These are phyloP conservation scores for Fremontodendron californicum DNA, from an alignment of 345 rosid species.

Conservation along the genomic window DNA sequence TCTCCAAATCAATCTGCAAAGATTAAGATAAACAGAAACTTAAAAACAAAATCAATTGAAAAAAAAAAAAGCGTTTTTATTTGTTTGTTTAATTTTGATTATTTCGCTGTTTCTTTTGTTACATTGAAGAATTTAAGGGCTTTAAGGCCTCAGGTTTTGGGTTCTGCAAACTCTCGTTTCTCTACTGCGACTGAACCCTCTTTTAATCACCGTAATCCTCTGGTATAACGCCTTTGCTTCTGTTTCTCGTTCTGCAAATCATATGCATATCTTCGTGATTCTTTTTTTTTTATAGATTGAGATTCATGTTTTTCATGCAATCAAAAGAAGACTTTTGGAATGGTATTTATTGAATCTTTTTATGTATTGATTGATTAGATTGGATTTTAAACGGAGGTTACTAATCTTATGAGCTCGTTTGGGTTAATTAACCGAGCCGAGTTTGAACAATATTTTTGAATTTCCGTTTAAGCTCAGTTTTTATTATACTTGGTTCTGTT, in stretches of 20 bases:
- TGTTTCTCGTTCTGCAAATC: too few relatives aligned
- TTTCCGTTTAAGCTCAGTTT: too few relatives aligned
- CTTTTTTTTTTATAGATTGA: too few relatives aligned
- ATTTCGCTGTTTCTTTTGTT: not conserved
- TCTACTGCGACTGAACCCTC: conserved; percentile 59
- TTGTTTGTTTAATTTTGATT: not conserved
- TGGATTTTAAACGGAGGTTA: not conserved
- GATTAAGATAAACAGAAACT: not conserved
- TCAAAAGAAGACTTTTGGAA: too few relatives aligned
- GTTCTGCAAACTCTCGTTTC: conserved; percentile 21
- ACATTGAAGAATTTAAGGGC: not conserved
- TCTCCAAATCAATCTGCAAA: too few relatives aligned
- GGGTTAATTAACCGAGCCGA: too few relatives aligned
- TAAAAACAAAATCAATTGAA: not conserved
- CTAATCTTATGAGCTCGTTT: not conserved
- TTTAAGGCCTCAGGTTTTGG: not conserved
- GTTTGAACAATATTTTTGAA: too few relatives aligned
- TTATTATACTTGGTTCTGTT: too few relatives aligned
- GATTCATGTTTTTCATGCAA: too few relatives aligned
- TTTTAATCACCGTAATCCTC: conserved; percentile 36
- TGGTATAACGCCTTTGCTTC: too few relatives aligned
- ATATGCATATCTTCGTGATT: too few relatives aligned
- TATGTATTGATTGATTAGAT: not conserved
- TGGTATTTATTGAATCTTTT: too few relatives aligned
- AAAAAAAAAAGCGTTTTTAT: not conserved